These are phyloP conservation scores for Cucurbita moschata DNA, from an alignment of 306 rosid genomes.

Conservation along the genomic window DNA sequence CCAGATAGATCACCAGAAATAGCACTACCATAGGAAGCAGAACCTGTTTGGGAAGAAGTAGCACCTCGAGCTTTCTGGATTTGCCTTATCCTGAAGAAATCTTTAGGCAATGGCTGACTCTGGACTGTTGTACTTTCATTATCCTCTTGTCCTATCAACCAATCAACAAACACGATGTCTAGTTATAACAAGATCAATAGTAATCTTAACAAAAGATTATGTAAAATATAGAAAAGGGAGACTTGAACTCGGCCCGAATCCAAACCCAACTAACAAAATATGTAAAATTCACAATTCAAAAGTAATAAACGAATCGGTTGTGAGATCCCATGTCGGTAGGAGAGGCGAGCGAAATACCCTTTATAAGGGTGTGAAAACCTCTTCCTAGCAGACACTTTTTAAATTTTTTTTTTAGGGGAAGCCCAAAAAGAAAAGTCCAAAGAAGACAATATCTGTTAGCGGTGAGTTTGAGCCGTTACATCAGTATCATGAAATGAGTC, in stretches of 20 bases:
- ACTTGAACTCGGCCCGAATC: not conserved
- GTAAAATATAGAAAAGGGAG: not conserved
- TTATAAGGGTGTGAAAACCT: no score
- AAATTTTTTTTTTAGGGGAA: no score
- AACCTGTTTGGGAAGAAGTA: conserved; percentile 78
- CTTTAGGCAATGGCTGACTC: conserved; percentile 80
- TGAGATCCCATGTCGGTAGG: no score
- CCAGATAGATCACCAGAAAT: conserved; percentile 88
- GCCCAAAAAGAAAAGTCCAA: no score
- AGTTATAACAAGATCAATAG: not conserved
- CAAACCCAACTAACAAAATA: not conserved
- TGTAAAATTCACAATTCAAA: not conserved
- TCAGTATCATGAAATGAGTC: no score
- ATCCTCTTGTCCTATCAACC: conserved; percentile 54
- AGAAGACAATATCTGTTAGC: no score
- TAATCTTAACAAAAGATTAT: not conserved
- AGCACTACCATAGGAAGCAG: conserved; percentile 86
- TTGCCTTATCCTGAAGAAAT: conserved; percentile 77
- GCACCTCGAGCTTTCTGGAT: conserved; percentile 60
- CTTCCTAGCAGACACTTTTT: no score
- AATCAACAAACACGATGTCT: not conserved
- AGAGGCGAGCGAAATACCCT: no score
- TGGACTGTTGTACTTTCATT: conserved; percentile 61
- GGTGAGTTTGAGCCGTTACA: no score
- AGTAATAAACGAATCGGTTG: not conserved